Conservation (phyloP, 768 basidiomycete genomes). For the Mycena filopes region DNA sequence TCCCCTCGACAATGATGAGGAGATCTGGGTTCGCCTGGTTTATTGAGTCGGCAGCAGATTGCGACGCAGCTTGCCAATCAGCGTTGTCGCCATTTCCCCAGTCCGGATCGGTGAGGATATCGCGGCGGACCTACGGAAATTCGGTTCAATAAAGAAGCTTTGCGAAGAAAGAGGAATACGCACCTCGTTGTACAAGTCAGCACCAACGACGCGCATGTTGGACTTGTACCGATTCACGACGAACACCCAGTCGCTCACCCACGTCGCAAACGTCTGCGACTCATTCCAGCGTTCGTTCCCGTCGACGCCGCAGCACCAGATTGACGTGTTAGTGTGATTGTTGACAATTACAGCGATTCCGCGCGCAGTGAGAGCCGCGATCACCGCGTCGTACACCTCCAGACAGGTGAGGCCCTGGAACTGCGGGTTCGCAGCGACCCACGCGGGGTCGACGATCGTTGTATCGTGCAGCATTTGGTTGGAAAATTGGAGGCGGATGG, state of each 20-base stretch:
- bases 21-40: constrained; percentile 27
- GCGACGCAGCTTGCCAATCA: constrained; percentile 30
- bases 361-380: constrained; percentile 29
- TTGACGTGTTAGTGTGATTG: constrained; percentile 24
- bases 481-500: constrained; percentile 30
- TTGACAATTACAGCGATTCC: constrained; percentile 32
- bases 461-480: constrained; percentile 31
- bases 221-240: constrained; percentile 25
- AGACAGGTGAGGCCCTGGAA: constrained; percentile 30
- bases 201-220: constrained; percentile 25
- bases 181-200: constrained; percentile 25
- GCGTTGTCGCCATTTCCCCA: constrained; percentile 28
- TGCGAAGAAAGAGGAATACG: too few species aligned
- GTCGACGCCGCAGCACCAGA: constrained; percentile 33
- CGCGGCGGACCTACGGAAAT: constrained; percentile 28
- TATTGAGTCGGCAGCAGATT: constrained; percentile 24
- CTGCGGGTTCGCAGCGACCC: constrained; percentile 34
- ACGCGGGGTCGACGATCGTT: constrained; percentile 12
- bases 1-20: constrained; percentile 33
- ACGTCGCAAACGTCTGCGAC: constrained; percentile 21
- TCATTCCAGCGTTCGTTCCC: constrained; percentile 33
- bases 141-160: too few species aligned
- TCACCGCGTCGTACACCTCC: constrained; percentile 33
- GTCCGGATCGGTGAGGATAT: constrained; percentile 28
- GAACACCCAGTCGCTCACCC: constrained; percentile 28